phyloP scores from a whole-genome alignment of 768 basidiomycete genomes.

The Lactarius indigo region DNA sequence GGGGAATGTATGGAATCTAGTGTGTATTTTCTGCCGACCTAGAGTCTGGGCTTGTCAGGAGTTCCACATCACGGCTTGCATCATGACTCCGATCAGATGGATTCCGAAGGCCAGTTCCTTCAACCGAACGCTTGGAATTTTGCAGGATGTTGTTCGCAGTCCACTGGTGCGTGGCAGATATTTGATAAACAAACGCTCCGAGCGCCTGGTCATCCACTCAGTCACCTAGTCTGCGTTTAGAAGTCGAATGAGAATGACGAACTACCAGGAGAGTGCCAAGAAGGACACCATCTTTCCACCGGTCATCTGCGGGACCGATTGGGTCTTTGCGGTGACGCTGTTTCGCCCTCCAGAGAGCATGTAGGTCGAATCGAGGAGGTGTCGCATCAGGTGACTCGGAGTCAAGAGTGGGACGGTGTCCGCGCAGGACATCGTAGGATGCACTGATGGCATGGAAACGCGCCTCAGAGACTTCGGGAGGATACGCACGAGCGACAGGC shows the following conservation, averaged over 20 bases:
- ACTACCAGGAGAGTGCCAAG: conserved; percentile 54
- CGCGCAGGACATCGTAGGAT: conserved; percentile 64
- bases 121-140: not conserved
- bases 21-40: not conserved
- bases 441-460: conserved; percentile 66
- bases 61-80: conserved; percentile 1
- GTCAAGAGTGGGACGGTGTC: conserved; percentile 36
- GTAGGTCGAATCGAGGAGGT: conserved; percentile 17
- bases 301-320: conserved; percentile 54
- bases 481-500: conserved; percentile 37
- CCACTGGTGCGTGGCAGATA: not conserved
- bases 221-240: not conserved
- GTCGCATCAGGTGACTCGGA: conserved; percentile 28
- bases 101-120: not conserved
- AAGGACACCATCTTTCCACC: conserved; percentile 64
- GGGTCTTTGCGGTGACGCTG: conserved; percentile 37
- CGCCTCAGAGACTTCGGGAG: conserved; percentile 51
- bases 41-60: conserved; percentile 12
- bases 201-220: conserved; percentile 6
- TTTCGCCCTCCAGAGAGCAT: conserved; percentile 42
- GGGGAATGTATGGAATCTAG: not conserved
- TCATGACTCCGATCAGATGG: conserved; percentile 8
- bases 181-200: conserved; percentile 17
- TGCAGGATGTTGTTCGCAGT: not conserved
- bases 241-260: conserved; percentile 15